Evolutionary conservation across 139 green algal genomes (phyloP).

Genomic region (Mesotaenium endlicherianum): DNA sequence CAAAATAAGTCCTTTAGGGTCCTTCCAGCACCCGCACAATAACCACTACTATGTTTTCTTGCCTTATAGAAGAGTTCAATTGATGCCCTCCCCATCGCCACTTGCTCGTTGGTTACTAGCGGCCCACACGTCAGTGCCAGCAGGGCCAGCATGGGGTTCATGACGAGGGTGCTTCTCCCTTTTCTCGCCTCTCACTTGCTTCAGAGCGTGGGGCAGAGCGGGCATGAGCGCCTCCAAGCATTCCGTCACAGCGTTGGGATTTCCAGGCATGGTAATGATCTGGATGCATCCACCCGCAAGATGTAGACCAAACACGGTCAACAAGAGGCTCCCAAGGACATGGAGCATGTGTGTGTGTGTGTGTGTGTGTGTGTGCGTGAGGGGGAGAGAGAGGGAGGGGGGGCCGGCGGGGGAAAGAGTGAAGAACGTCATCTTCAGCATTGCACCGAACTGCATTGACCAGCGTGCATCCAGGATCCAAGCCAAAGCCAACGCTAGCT

Average conservation of each 20-base stretch:
- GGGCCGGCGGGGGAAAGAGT: not conserved
- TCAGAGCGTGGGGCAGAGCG: conserved; percentile 45
- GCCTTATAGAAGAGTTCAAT: too few species aligned
- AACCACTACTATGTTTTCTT: too few species aligned
- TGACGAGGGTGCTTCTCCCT: conserved; percentile 47
- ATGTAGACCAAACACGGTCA: not conserved
- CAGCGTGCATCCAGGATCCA: too few species aligned
- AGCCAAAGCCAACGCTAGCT: too few species aligned
- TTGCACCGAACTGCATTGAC: too few species aligned
- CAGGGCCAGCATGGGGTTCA: conserved; percentile 27
- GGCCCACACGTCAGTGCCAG: too few species aligned
- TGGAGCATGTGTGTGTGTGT: not conserved
- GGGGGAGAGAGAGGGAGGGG: not conserved
- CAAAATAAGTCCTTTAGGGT: too few species aligned
- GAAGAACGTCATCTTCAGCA: too few species aligned
- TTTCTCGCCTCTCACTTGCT: conserved; percentile 45
- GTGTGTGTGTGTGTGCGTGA: conserved; percentile 3
- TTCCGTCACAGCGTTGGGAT: conserved; percentile 47
- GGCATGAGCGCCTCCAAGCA: conserved; percentile 48
- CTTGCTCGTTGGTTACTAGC: too few species aligned
- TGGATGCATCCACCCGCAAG: not conserved
- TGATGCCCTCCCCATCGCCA: too few species aligned
- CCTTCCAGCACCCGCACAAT: too few species aligned
- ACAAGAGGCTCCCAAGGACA: not conserved
- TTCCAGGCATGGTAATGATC: conserved; percentile 55